Conservation (phyloP, 495 filamentous ascomycete genomes). For the Neurospora sp. region DNA sequence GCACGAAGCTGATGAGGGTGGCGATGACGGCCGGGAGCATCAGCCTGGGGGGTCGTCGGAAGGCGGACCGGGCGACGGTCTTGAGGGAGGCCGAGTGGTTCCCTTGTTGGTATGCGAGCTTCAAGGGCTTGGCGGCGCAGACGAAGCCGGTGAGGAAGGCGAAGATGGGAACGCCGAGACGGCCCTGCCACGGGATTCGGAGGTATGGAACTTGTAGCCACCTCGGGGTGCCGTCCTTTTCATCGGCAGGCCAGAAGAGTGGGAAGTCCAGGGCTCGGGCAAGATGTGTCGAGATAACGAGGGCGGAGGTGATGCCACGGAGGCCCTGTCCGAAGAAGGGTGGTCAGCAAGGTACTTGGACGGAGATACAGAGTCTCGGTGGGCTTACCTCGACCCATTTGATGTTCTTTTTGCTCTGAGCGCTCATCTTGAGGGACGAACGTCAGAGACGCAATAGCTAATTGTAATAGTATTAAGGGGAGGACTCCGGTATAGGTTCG, state of each 20-base stretch:
- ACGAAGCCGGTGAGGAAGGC: slow-evolving; percentile 59
- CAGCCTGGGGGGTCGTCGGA: slow-evolving; percentile 51
- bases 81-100: slow-evolving; percentile 41
- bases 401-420: slow-evolving; percentile 21
- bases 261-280: slow-evolving; percentile 46
- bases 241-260: slow-evolving; percentile 45
- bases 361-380: background rate
- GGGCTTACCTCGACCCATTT: slow-evolving; percentile 26
- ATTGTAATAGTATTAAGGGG: background rate
- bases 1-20: slow-evolving; percentile 46
- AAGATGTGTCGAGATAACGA: slow-evolving; percentile 56
- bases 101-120: slow-evolving; percentile 43
- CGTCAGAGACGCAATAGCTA: background rate
- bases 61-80: slow-evolving; percentile 49
- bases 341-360: background rate
- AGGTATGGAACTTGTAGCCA: slow-evolving; percentile 50
- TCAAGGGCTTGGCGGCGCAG: slow-evolving; percentile 54
- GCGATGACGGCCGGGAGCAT: slow-evolving; percentile 51
- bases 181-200: slow-evolving; percentile 54
- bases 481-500: background rate
- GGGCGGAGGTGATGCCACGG: slow-evolving; percentile 52
- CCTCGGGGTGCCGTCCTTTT: slow-evolving; percentile 33
- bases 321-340: slow-evolving; percentile 38
- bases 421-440: slow-evolving; percentile 10
- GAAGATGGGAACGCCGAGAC: slow-evolving; percentile 55